Percentiles rank a stretch among this genome's conserved stretches.
Conservation (phyloP, 2,329 filamentous ascomycete species). For the Epichloe aotearoae region DNA sequence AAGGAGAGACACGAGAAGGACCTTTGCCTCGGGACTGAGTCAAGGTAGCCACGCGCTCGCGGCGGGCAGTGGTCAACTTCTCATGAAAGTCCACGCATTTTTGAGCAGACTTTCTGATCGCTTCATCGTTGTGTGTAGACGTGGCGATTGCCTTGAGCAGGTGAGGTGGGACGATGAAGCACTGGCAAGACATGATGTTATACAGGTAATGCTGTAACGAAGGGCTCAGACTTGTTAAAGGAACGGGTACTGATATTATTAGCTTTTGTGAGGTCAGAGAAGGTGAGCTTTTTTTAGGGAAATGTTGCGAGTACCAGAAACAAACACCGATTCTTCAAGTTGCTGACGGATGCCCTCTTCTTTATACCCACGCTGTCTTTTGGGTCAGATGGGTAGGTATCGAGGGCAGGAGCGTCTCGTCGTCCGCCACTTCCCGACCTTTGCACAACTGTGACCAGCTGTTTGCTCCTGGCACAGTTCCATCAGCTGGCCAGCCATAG, state of each 20-base stretch:
- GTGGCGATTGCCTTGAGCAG: slow-evolving; percentile 30
- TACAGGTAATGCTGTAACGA: background rate
- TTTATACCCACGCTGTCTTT: background rate
- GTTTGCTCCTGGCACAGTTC: background rate
- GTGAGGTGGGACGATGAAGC: slow-evolving; percentile 33
- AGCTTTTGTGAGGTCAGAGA: background rate
- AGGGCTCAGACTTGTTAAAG: background rate
- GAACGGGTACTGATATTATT: background rate
- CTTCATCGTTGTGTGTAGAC: slow-evolving; percentile 22
- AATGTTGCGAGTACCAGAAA: background rate
- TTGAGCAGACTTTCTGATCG: slow-evolving; percentile 23
- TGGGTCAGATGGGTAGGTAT: background rate
- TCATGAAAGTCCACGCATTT: slow-evolving; percentile 22
- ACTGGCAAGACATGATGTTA: slow-evolving; percentile 14
- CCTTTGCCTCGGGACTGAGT: slow-evolving; percentile 14
- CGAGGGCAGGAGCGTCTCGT: background rate
- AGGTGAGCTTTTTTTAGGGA: background rate
- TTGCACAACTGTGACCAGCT: background rate
- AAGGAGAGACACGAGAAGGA: slow-evolving; percentile 11
- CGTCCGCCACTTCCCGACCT: background rate
- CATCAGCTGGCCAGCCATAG: background rate
- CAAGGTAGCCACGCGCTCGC: slow-evolving; percentile 22
- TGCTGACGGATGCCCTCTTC: background rate
- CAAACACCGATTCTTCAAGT: background rate
- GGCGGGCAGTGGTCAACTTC: slow-evolving; percentile 17